Percentiles rank a stretch among this genome's conserved stretches.
Conservation (phyloP, 148 eudicot genomes). For the Persicaria tinctoria region DNA sequence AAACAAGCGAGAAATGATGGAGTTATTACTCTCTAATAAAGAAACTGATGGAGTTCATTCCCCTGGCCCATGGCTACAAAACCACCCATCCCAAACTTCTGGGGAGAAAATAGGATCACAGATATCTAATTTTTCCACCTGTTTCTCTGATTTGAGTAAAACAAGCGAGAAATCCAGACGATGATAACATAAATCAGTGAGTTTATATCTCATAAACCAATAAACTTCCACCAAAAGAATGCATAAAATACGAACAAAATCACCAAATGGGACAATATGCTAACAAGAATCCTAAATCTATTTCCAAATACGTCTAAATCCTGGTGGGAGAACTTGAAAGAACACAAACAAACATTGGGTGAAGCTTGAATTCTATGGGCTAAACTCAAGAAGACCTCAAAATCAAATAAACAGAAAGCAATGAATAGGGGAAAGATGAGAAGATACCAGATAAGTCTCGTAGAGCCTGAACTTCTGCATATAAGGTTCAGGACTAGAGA, state of each 20-base stretch:
- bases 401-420: background rate
- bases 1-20: background rate
- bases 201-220: conserved; percentile 2
- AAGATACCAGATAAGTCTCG: conserved; percentile 68
- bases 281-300: background rate
- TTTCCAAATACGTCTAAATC: background rate
- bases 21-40: background rate
- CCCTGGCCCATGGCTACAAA: background rate
- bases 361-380: background rate
- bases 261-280: background rate
- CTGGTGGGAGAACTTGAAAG: background rate
- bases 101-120: background rate
- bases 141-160: background rate
- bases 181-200: background rate
- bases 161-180: background rate
- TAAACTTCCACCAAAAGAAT: background rate
- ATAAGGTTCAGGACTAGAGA: conserved; percentile 29
- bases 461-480: conserved; percentile 86
- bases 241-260: background rate
- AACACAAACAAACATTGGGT: background rate
- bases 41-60: background rate
- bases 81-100: background rate
- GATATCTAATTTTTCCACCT: background rate
- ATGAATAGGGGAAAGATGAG: conserved; percentile 1
- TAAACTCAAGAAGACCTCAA: background rate